A percentile compares a stretch with the other conserved stretches of the same genome.
These are phyloP conservation scores for Trichosanthes truncata DNA, from an alignment of 306 rosid genomes.

Conservation along the genomic window DNA sequence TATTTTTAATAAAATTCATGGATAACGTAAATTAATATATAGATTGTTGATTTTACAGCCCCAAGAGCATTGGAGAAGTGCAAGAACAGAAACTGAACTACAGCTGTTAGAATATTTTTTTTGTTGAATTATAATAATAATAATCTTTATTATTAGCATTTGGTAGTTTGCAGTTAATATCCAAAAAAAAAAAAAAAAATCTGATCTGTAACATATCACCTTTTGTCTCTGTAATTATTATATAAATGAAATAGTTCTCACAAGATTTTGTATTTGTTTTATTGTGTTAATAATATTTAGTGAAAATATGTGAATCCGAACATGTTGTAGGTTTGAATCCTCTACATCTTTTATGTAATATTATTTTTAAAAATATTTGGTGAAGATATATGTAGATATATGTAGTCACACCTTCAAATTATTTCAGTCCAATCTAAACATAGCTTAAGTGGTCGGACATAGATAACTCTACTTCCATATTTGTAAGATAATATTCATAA, in stretches of 20 bases:
- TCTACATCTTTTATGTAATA: too few relatives aligned
- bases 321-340: too few relatives aligned
- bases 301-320: too few relatives aligned
- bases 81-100: slow-evolving; percentile 39
- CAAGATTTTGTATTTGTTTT: neutral
- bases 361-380: too few relatives aligned
- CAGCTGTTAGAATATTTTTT: neutral
- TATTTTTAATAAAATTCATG: neutral
- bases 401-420: too few relatives aligned
- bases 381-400: too few relatives aligned
- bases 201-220: neutral
- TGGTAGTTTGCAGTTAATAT: neutral
- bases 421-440: too few relatives aligned
- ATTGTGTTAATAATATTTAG: neutral
- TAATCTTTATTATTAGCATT: neutral
- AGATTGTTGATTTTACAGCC: slow-evolving; percentile 21
- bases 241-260: neutral
- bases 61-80: slow-evolving; percentile 52
- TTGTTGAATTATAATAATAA: neutral
- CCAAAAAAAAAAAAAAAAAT: neutral
- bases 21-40: neutral
- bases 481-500: too few relatives aligned
- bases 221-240: neutral
- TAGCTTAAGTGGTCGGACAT: too few relatives aligned
- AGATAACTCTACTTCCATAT: too few relatives aligned